These are phyloP conservation scores for Immersiporthe knoxdaviesiana DNA, from an alignment of 2,329 filamentous ascomycete species.

Conservation along the genomic window DNA sequence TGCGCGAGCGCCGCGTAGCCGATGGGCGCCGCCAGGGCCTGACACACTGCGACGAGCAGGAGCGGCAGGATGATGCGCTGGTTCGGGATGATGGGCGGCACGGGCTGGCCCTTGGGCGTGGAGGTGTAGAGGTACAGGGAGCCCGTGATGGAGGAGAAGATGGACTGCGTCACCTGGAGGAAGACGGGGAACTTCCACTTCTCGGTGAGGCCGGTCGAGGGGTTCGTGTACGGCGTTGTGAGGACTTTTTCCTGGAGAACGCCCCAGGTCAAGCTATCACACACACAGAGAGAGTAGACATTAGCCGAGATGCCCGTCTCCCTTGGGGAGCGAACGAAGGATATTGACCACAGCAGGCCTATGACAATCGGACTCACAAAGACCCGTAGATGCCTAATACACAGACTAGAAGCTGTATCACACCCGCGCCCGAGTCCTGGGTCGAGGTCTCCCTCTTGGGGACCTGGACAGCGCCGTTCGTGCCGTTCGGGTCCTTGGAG, in stretches of 20 bases:
- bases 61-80: conserved; percentile 75
- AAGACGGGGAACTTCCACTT: conserved; percentile 94
- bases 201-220: conserved; percentile 59
- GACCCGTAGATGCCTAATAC: conserved; percentile 96
- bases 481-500: conserved; percentile 35
- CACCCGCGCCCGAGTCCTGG: conserved; percentile 50
- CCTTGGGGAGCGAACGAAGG: too few relatives aligned
- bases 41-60: conserved; percentile 82
- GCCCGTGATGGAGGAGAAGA: conserved; percentile 83
- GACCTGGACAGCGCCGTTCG: conserved; percentile 36
- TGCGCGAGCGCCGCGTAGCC: conserved; percentile 91
- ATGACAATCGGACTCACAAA: conserved; percentile 65
- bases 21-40: conserved; percentile 89
- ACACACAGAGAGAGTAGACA: conserved; percentile 4
- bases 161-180: conserved; percentile 92
- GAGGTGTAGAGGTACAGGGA: conserved; percentile 76
- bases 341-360: neutral
- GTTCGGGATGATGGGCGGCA: conserved; percentile 76
- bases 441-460: conserved; percentile 20
- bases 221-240: conserved; percentile 79
- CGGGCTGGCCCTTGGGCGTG: conserved; percentile 54
- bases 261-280: conserved; percentile 82
- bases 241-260: conserved; percentile 97
- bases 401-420: conserved; percentile 79
- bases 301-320: neutral